Conservation (phyloP, 106 monocot genomes). For the Dioscorea dumetorum region DNA sequence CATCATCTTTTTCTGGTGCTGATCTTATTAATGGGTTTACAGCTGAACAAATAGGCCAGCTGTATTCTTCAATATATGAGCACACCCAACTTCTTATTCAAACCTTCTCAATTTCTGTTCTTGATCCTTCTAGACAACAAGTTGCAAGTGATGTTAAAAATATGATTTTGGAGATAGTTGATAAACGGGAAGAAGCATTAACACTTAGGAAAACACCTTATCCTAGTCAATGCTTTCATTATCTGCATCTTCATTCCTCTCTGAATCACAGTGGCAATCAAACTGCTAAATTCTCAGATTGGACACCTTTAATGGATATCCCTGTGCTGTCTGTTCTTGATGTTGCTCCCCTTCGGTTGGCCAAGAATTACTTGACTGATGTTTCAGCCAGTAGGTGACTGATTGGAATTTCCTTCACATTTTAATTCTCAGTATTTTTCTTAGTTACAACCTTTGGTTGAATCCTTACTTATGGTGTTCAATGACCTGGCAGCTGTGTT, state of each 20-base stretch:
- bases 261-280: slow-evolving; percentile 20
- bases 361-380: slow-evolving; percentile 55
- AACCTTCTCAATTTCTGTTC: slow-evolving; percentile 60
- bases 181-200: slow-evolving; percentile 54
- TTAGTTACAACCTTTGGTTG: neutral
- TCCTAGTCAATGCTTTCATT: slow-evolving; percentile 40
- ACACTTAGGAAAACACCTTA: slow-evolving; percentile 29
- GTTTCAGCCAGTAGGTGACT: slow-evolving; percentile 63
- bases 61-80: slow-evolving; percentile 71
- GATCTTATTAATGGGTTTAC: slow-evolving; percentile 54
- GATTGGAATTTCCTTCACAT: slow-evolving; percentile 1
- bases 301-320: slow-evolving; percentile 43
- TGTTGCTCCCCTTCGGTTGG: slow-evolving; percentile 60
- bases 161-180: slow-evolving; percentile 64
- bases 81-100: slow-evolving; percentile 94
- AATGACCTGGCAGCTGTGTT: slow-evolving; percentile 39
- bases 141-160: slow-evolving; percentile 39
- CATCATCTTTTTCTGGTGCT: slow-evolving; percentile 13
- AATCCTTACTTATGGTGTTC: neutral
- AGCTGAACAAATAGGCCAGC: slow-evolving; percentile 61
- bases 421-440: neutral
- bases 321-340: slow-evolving; percentile 67
- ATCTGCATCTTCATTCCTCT: slow-evolving; percentile 41
- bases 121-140: slow-evolving; percentile 67
- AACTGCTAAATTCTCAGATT: slow-evolving; percentile 14